These are phyloP conservation scores for Juglanconis juglandina DNA, from an alignment of 2,329 filamentous ascomycete genomes.

Conservation along the genomic window DNA sequence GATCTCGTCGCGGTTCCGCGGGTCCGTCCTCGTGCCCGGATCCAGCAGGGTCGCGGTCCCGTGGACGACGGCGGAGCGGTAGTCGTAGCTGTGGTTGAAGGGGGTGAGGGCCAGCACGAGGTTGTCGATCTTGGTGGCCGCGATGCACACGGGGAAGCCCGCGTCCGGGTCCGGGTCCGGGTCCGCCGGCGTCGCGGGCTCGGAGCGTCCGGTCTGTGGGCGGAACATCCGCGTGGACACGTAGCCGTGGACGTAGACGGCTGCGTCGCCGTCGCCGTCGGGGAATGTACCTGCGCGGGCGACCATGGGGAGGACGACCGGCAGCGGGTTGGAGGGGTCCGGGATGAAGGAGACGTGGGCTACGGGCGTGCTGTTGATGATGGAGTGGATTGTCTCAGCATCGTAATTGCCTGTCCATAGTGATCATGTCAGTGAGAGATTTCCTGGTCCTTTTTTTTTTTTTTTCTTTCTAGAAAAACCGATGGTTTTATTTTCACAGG, in stretches of 20 bases:
- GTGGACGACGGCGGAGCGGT: conserved; percentile 75
- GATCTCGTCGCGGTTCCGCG: conserved; percentile 60
- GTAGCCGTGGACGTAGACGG: conserved; percentile 81
- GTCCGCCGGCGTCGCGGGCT: background rate
- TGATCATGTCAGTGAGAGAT: background rate
- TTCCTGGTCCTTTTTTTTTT: background rate
- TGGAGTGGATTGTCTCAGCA: conserved; percentile 66
- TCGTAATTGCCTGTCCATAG: conserved; percentile 63
- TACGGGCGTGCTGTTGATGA: conserved; percentile 71
- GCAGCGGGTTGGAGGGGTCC: conserved; percentile 61
- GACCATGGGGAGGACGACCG: conserved; percentile 79
- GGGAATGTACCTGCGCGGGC: conserved; percentile 77
- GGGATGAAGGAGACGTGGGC: conserved; percentile 76
- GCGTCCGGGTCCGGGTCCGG: conserved; percentile 7
- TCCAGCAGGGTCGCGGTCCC: conserved; percentile 68
- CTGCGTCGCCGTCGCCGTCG: conserved; percentile 56
- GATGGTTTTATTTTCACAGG: too few species aligned
- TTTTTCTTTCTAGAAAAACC: too few species aligned
- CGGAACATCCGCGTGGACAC: conserved; percentile 76
- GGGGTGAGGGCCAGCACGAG: conserved; percentile 76
- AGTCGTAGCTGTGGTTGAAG: conserved; percentile 81
- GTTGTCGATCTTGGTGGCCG: conserved; percentile 74
- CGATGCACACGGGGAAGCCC: conserved; percentile 68
- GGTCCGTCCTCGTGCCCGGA: conserved; percentile 5
- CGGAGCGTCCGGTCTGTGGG: conserved; percentile 40